Base-by-base conservation (phyloP, 2,329 filamentous ascomycete genomes). In the Akanthomyces uredinophilus region DNA sequence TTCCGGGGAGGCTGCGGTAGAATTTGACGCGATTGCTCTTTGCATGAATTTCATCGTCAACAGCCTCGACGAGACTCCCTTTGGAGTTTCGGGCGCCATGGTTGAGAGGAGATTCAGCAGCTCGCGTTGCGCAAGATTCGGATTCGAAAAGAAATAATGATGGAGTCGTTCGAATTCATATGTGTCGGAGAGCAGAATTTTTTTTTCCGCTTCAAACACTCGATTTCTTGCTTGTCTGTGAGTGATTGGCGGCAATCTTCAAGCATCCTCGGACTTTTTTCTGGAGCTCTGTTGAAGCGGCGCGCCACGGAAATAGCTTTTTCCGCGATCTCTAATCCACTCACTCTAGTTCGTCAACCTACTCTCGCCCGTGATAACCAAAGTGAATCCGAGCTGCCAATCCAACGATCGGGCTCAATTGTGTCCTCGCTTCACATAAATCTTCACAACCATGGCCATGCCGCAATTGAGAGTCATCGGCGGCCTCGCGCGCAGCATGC, bases 21-120 rank as follows among this genome's bases (percentile, higher is more conserved):
- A 78, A 55, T 78, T 78, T 27, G 87, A 84, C 55, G 88, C 86
- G 55, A 87, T 89, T 65, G 90, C 90, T 70, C 93, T 86, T 80
- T 96, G 93, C 93, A 97, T 97, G 73, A 97, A 97, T 79, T 96
- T 96, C 92, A 96, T 97, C 43, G 90, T 93, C 71, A 96, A 82
- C 53, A 97, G 87, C 67, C 92, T 87, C 63, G 89, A 93, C 65
- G 93, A 96, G 87, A 96, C 92, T 51, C 81, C 82, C 75, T 84
- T 84, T 52, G 85, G 79, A 64, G 80, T 86, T 71, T 80, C 77
- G 64, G 81, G 76, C 68, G 81, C 75, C 74, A 82, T 81, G 53
- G 10, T 67, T 52, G 41, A 6, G 5, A 11, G n/a, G 47, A 53
- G 53, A 37, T 50, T 14, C 20, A n/a, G 16, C 22, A 63, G 61